Base-by-base conservation (phyloP, 257 asterid genomes). In the Striga asiatica region DNA sequence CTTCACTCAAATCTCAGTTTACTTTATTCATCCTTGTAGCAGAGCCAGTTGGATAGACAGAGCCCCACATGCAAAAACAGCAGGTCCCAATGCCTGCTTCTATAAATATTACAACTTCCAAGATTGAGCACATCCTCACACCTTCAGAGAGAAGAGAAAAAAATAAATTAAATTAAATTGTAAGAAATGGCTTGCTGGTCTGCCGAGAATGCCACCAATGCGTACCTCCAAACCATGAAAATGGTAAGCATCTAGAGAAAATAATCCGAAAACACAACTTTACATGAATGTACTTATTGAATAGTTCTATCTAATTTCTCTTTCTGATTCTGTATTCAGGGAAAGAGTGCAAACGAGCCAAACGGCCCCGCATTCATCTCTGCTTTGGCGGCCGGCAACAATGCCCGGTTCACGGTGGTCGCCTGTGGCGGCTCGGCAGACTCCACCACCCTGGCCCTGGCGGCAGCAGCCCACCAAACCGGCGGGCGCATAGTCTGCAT, bases 331-430 rank as follows among this genome's bases (percentile, higher is more conserved):
- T 0, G 64, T 1, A 29, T 74, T 21, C 76, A 87, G 85, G 94
- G 84, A 52, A 71, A 78, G 52, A 65, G 53, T 28, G 79, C 70
- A 2, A 78, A 77, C 49, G 94, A 85, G 59, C 94, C 92, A 27
- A 79, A 82, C 11, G 94, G 83, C 0, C 79, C 82, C 0, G 95
- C 81, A 70, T 89, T 85, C 74, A 81, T 89, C 18, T 85, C 97
- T 0, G 94, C 94, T n/a, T 61, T 89, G 4, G 95, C 94, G 0
- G 97, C 97, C 1, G 95, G 97, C 2, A 89, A 81, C 73, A 89
- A 77, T 12, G 87, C 61, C n/a, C 89, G 73, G 22, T 53, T 81
- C 45, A 78, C 72, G 64, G 81, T 78, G 9, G 79, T 78, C 0
- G 93, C 85, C 0, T 82, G 95, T 61, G 73, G 81, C 35, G 65